Evolutionary conservation across 2,329 filamentous ascomycete genomes (phyloP).

Genomic region (Polychaeton citri): DNA sequence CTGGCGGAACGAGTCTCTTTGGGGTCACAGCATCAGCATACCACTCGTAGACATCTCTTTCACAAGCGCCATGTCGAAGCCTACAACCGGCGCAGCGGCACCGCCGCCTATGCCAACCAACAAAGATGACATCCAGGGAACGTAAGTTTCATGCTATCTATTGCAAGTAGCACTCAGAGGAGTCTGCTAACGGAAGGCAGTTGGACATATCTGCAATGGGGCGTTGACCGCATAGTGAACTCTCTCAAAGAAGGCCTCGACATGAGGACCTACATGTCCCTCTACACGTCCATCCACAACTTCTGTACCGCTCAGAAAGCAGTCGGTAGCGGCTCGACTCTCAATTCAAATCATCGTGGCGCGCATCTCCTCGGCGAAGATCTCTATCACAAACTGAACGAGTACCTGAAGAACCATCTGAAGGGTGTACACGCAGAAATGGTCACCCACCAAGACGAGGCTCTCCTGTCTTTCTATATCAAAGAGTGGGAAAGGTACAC

Average conservation of each 20-base stretch:
- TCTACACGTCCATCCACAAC: conserved; percentile 96
- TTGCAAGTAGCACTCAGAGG: not conserved
- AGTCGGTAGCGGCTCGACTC: conserved; percentile 41
- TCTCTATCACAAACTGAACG: conserved; percentile 79
- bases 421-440: conserved; percentile 57
- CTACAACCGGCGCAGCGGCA: conserved; percentile 1
- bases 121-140: conserved; percentile 26
- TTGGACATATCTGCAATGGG: conserved; percentile 79
- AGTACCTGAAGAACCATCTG: conserved; percentile 71
- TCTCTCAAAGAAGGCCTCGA: conserved; percentile 86
- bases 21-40: too few species aligned
- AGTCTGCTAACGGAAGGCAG: conserved; percentile 30
- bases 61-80: conserved; percentile 1
- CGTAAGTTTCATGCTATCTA: conserved; percentile 10
- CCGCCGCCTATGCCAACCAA: conserved; percentile 20
- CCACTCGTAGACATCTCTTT: not conserved
- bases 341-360: conserved; percentile 53
- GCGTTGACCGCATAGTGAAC: conserved; percentile 86
- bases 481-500: conserved; percentile 95
- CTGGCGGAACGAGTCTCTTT: too few species aligned
- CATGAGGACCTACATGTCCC: conserved; percentile 92
- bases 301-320: conserved; percentile 98
- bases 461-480: conserved; percentile 84
- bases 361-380: conserved; percentile 93
- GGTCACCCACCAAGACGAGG: conserved; percentile 73